Conservation (phyloP, 2,329 filamentous ascomycete species). For the Venturia nashicola region DNA sequence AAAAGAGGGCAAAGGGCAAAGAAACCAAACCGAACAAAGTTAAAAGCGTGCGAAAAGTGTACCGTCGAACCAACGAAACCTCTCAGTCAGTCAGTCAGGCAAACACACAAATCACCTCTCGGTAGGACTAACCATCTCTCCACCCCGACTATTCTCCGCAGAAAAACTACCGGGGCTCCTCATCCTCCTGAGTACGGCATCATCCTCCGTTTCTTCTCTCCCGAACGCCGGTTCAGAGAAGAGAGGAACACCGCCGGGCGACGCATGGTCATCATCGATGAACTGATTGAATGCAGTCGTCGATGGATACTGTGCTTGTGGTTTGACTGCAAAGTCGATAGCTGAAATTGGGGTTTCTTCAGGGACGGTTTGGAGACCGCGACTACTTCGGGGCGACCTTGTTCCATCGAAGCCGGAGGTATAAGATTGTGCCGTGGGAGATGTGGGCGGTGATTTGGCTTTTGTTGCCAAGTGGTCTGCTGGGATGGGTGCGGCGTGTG, state of each 20-base stretch:
- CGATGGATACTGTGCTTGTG: slow-evolving; percentile 2
- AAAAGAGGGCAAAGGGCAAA: background rate
- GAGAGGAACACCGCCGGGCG: slow-evolving; percentile 12
- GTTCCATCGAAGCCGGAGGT: background rate
- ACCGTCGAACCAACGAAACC: background rate
- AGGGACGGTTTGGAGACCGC: background rate
- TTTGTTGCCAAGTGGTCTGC: background rate
- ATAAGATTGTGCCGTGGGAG: background rate
- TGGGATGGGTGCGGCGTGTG: slow-evolving; percentile 1
- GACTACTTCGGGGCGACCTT: background rate
- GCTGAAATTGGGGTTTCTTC: slow-evolving; percentile 1
- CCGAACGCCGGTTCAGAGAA: slow-evolving; percentile 18
- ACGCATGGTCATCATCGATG: slow-evolving; percentile 3
- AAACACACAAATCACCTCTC: background rate
- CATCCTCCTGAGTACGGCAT: background rate
- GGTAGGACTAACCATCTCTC: background rate
- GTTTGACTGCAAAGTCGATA: background rate
- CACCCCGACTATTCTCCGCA: background rate
- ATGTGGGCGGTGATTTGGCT: background rate
- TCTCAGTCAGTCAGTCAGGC: background rate
- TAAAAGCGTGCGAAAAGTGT: background rate
- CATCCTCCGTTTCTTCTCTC: slow-evolving; percentile 11
- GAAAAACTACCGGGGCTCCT: slow-evolving; percentile 7
- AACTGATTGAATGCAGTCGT: background rate
- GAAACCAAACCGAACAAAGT: background rate